Evolutionary conservation across 1,139 yeast genomes (phyloP).

Genomic region (Suhomyces choctaworum): DNA sequence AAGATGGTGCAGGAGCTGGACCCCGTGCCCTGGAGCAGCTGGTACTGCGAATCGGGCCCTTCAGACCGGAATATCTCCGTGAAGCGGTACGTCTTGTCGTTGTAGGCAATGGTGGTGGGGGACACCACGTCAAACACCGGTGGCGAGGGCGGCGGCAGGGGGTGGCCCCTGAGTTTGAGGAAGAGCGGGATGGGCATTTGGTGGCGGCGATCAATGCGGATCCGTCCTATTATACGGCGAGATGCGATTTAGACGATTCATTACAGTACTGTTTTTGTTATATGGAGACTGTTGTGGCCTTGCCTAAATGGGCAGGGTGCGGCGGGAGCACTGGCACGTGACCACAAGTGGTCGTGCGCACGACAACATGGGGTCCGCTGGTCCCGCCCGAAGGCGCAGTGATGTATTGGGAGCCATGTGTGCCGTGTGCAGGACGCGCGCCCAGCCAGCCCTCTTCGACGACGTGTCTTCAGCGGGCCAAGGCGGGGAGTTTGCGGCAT

Average conservation of each 20-base stretch:
- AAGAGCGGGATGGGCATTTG: slow-evolving; percentile 25
- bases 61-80: slow-evolving; percentile 17
- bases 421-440: too few species aligned
- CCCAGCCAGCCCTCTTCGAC: too few species aligned
- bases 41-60: slow-evolving; percentile 13
- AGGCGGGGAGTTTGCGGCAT: too few species aligned
- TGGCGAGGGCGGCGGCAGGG: slow-evolving; percentile 3
- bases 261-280: slow-evolving; percentile 12
- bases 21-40: slow-evolving; percentile 15
- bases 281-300: slow-evolving; percentile 7
- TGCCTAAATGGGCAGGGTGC: slow-evolving; percentile 6
- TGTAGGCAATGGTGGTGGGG: slow-evolving; percentile 21
- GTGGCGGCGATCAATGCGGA: slow-evolving; percentile 1
- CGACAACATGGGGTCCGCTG: too few species aligned
- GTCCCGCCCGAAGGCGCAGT: too few species aligned
- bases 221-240: slow-evolving; percentile 3
- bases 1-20: slow-evolving; percentile 24
- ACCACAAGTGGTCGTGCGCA: too few species aligned
- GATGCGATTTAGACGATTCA: slow-evolving; percentile 8
- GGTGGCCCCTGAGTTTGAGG: slow-evolving; percentile 25
- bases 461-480: too few species aligned
- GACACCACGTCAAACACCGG: slow-evolving; percentile 16
- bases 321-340: too few species aligned
- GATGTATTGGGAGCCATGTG: too few species aligned
- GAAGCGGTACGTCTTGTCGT: slow-evolving; percentile 26